Evolutionary conservation across 1,284 basidiomycete species (phyloP), one percentile per base, ranked within the genome.

Genomic region (Trichosporon faecale): DNA sequence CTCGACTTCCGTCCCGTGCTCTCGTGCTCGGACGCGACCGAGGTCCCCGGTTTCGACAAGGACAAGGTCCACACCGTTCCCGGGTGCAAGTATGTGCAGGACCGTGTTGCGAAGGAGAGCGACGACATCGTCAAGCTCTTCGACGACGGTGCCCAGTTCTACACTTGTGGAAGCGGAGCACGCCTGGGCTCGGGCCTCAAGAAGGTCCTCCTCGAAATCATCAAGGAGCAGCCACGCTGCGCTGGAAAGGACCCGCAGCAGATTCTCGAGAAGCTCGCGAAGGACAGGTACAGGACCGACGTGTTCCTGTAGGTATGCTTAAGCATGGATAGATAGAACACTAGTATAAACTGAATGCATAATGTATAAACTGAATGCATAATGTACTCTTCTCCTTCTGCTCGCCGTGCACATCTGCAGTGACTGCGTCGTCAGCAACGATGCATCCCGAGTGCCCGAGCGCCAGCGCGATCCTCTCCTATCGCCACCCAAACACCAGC

Each of bases 1-100:
- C 83, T 88, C 18, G 85, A 87, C 69, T 80, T 88, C n/a, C 82
- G 85, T 12, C 85, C 86, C 6, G 86, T 87, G 18, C 87, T 88
- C 75, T 87, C 86, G 37, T 44, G 79, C 76, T 23, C 64, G 78
- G 68, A 70, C 44, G 64, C 14, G 23, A 27, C 27, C 12, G 25
- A 31, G 16, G 2, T 67, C 21, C 52, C 65, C 0, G 67, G 29
- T 11, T 65, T 68, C 35, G 57, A 57, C 11, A 61, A 23, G 14
- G 66, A 35, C 57, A 61, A 63, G 37, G 64, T 40, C 46, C 61
- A 18, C n/a, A 12, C 61, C 35, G 33, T 69, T 25, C 46, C 61
- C 4, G 67, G 57, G 1, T 37, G 60, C 18, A 64, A 49, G 40
- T 69, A 73, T 27, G 72, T 69, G 29, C 72, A 73, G 68, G 86